Percentiles rank a stretch among this genome's conserved stretches.
Conservation (phyloP, 306 rosid genomes). For the Mimosa pudica region DNA sequence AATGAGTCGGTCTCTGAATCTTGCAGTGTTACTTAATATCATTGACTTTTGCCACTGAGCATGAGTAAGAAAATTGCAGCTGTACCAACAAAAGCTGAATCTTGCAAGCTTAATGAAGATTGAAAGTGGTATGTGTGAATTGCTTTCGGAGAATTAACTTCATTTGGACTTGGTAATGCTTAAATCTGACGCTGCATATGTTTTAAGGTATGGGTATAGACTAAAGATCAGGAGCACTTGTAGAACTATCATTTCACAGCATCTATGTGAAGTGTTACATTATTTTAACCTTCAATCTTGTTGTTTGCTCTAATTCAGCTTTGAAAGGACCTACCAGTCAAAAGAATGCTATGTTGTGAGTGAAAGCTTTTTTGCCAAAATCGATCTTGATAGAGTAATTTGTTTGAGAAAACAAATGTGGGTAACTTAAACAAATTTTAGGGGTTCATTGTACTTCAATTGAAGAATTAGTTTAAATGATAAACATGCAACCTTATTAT, state of each 20-base stretch:
- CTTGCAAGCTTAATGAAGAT: background rate
- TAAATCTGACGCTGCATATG: background rate
- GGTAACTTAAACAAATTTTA: too few species aligned
- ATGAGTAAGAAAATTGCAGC: conserved; percentile 10
- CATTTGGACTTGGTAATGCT: background rate
- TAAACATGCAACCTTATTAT: too few species aligned
- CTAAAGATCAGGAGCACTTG: background rate
- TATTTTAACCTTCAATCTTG: background rate
- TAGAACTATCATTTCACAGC: background rate
- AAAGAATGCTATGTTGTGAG: background rate
- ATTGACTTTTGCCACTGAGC: background rate
- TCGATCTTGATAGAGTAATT: background rate
- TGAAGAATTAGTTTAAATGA: too few species aligned
- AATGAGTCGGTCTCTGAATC: conserved; percentile 33
- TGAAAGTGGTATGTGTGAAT: background rate
- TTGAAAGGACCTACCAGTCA: background rate
- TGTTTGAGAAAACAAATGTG: too few species aligned
- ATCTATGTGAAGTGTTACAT: background rate
- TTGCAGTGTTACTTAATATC: background rate
- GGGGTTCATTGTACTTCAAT: too few species aligned
- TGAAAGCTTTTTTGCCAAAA: background rate
- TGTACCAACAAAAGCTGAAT: background rate
- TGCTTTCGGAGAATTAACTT: background rate
- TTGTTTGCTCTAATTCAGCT: background rate
- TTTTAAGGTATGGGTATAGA: background rate